Base-by-base conservation (phyloP, 768 basidiomycete genomes). In the Coprinopsis strossmayeri region DNA sequence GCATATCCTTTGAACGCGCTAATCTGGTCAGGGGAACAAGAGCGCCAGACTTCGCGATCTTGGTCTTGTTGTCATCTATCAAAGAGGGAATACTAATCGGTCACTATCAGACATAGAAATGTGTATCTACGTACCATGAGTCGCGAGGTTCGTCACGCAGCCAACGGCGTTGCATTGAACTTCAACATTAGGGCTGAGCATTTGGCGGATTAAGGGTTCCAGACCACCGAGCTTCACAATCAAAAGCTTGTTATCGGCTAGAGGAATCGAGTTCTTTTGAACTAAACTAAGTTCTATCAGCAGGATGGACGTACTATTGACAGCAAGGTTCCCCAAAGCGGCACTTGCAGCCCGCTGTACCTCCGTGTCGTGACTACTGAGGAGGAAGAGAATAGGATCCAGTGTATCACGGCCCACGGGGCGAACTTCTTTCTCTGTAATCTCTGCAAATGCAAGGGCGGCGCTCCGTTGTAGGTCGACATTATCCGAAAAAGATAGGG, bases 101-200 rank as follows among this genome's bases (percentile, higher is more conserved):
- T 9, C 9, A 10, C 35, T 10, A 11, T 10, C 17, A 10, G 17
- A 17, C 17, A 5, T 9, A 18, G 17, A 38, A 5, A 7, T 32
- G 30, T 15, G 9, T 32, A 15, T 30, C 40, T 13, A 46, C 81
- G 47, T 50, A 95, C 94, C 95, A 69, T 98, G 95, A 1, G 95
- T 99, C 12, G 96, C 96, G 37, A 99, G 77, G 64, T 99, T 99
- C 15, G 96, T 99, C 44, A 99, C 92, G 62, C 96, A 99, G 27
- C 96, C 96, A 21, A 99, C 96, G 24, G 96, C 96, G 63, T 99
- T 99, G 72, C 96, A 99, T 66, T 98, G 96, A 1, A 99, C 96
- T 64, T 99, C 96, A 34, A 98, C 95, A 61, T 98, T 99, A 1
- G 94, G 93, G 57, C 89, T 92, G 46, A 97, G 82, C 96, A 99